Percentiles rank a stretch among this genome's conserved stretches.
Evolutionary conservation across 345 rosid genomes (phyloP).

Genomic region (Luvunga scandens): DNA sequence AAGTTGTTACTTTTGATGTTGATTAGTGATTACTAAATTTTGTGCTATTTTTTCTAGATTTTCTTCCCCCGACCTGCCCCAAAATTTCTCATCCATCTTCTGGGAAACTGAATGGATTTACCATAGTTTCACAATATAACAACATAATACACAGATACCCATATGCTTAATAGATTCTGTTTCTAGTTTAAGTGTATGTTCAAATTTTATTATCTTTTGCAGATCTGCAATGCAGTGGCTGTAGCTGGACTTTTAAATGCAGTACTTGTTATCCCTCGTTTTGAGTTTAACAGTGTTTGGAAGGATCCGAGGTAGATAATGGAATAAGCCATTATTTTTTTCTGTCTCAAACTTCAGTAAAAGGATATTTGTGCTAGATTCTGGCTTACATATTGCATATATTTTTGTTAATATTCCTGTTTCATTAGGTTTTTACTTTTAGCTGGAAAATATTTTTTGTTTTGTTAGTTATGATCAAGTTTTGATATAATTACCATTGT

Average conservation of each 20-base stretch:
- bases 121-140: not conserved
- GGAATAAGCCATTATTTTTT: not conserved
- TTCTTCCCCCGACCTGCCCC: too few relatives aligned
- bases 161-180: not conserved
- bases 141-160: not conserved
- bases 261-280: constrained; percentile 67
- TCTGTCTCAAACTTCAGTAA: not conserved
- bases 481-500: not conserved
- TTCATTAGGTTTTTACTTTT: not conserved
- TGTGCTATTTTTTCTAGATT: not conserved
- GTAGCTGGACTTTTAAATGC: constrained; percentile 92
- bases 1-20: constrained; percentile 16
- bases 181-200: not conserved
- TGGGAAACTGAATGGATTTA: not conserved
- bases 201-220: constrained; percentile 18
- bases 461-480: not conserved
- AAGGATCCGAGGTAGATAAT: constrained; percentile 72
- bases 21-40: not conserved
- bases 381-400: not conserved
- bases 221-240: constrained; percentile 99
- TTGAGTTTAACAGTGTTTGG: constrained; percentile 82
- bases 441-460: not conserved
- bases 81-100: too few relatives aligned
- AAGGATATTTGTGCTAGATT: not conserved
- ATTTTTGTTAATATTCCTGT: not conserved